Evolutionary conservation across 768 basidiomycete genomes (phyloP), one percentile per base, ranked within the genome.

Genomic region (Lentinula sp.): DNA sequence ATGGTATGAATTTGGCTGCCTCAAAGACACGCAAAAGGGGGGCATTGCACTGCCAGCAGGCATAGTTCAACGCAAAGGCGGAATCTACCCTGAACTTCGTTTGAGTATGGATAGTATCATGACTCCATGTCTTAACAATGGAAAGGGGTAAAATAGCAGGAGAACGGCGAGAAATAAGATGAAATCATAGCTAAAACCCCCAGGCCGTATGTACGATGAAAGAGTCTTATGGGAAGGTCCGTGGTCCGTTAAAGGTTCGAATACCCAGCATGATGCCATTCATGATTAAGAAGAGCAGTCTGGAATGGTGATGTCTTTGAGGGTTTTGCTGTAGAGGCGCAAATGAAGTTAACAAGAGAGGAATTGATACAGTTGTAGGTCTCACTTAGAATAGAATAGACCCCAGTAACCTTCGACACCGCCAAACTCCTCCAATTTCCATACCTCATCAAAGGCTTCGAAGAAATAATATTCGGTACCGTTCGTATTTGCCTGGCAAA

Each of bases 391-490:
- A 18, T 51, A 51, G 50, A 88, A 88, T 37, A 90, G 61, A 56
- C 89, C 89, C 89, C 88, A 88, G 18, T 50, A 58, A 15, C 57
- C 57, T 74, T 76, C 93, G 43, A 95, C 93, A 64, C 93, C 93
- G 65, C 93, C 93, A 65, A 83, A 95, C 68, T 80, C 68, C 1
- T 64, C 68, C 65, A 82, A 81, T 83, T 87, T 59, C 45, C 61
- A 58, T 8, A 18, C 18, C 50, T 66, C 59, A 61, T 62, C 93
- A 63, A 84, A 85, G 69, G 78, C 86, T 79, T 90, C 90, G 62
- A 93, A 93, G 78, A 84, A 95, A 82, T 93, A 97, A 75, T 96
- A 96, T 20, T 83, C 77, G 0, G 91, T 94, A 13, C 83, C 82
- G 64, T 94, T 94, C 12, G 71, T 63, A 70, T 94, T 97, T 0